Percentiles rank a stretch among this genome's conserved stretches.
These are phyloP conservation scores for Leccinum fuscescens DNA, from an alignment of 1,284 basidiomycete genomes.

Conservation along the genomic window DNA sequence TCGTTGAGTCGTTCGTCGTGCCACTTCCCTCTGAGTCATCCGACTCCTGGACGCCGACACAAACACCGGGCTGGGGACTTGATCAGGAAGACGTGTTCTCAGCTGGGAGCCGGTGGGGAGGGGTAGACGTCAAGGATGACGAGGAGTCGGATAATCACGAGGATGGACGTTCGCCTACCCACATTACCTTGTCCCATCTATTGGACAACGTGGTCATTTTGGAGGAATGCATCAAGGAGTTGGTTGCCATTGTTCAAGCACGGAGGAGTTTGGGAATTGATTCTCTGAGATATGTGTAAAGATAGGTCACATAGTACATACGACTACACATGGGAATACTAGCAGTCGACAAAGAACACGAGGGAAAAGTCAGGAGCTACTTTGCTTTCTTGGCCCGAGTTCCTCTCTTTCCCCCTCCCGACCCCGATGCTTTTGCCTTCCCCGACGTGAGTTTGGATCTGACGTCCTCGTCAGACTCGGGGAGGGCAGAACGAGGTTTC, in stretches of 20 bases:
- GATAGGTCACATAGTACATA: not conserved
- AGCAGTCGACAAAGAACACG: not conserved
- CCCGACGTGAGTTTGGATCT: conserved; percentile 62
- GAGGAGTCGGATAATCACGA: conserved; percentile 25
- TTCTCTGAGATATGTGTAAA: conserved; percentile 68
- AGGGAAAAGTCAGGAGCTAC: conserved; percentile 3
- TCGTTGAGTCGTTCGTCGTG: conserved; percentile 70
- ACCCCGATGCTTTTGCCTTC: conserved; percentile 33
- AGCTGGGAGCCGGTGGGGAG: conserved; percentile 54
- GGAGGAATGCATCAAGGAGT: conserved; percentile 94
- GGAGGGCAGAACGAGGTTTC: conserved; percentile 37
- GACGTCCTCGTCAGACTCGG: conserved; percentile 64
- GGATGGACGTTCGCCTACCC: conserved; percentile 33
- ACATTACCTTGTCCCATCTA: conserved; percentile 76
- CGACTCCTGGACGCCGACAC: conserved; percentile 62
- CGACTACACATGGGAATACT: conserved; percentile 7
- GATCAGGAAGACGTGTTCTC: conserved; percentile 70
- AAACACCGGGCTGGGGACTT: conserved; percentile 47
- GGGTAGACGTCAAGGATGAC: conserved; percentile 34
- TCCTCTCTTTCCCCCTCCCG: conserved; percentile 33
- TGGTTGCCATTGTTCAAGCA: conserved; percentile 85
- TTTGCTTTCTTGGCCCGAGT: conserved; percentile 36
- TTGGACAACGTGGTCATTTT: conserved; percentile 95
- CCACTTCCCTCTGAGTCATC: conserved; percentile 47
- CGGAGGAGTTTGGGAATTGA: conserved; percentile 87